phyloP scores from a whole-genome alignment of 768 basidiomycete species.

The Chalciporus piperatus region DNA sequence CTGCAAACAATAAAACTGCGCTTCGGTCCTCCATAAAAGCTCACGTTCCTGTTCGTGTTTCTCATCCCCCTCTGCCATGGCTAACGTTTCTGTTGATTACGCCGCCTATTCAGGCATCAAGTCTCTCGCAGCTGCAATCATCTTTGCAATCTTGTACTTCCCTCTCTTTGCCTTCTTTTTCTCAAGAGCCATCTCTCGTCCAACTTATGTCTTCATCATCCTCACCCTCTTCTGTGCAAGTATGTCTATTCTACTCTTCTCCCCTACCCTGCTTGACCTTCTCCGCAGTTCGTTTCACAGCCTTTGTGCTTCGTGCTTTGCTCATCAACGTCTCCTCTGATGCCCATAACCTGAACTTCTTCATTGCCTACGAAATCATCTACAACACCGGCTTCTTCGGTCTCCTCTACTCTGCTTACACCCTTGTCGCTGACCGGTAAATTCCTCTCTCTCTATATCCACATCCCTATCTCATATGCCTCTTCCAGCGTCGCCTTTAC shows the following conservation, averaged over 20 bases:
- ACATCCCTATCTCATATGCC: no score
- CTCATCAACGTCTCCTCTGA: constrained; percentile 17
- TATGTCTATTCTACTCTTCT: no score
- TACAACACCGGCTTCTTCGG: constrained; percentile 37
- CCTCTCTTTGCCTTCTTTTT: constrained; percentile 17
- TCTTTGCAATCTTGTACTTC: constrained; percentile 26
- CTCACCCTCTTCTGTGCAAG: constrained; percentile 24
- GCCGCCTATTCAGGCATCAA: constrained; percentile 19
- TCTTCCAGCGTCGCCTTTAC: constrained; percentile 8
- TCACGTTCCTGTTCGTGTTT: background rate
- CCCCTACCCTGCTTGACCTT: no score
- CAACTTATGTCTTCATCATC: constrained; percentile 19
- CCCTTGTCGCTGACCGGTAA: constrained; percentile 22
- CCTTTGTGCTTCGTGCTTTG: constrained; percentile 16
- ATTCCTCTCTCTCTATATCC: no score
- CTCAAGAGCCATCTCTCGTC: constrained; percentile 13
- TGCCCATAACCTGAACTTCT: constrained; percentile 17
- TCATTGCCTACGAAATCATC: constrained; percentile 31
- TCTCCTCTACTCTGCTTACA: constrained; percentile 28
- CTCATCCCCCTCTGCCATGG: constrained; percentile 1
- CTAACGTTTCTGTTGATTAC: constrained; percentile 10
- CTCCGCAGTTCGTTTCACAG: constrained; percentile 10
- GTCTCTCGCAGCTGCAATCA: constrained; percentile 24
- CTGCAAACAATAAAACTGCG: no score
- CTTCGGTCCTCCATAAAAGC: no score